Base-by-base conservation (phyloP, 495 filamentous ascomycete genomes). In the Symbiotaphrina buchneri region DNA sequence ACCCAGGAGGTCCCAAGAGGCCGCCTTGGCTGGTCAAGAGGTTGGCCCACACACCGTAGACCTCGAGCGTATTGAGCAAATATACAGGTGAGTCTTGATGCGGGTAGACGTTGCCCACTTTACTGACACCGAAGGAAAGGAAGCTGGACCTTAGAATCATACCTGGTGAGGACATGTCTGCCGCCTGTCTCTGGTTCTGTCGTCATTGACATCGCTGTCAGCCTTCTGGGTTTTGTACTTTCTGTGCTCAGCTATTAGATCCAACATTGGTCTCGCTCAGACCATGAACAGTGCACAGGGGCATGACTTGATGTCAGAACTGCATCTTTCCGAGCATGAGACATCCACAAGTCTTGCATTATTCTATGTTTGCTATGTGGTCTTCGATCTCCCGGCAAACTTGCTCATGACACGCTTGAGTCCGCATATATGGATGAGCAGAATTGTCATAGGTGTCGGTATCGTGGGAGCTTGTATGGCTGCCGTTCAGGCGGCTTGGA, bases 211-310 rank as follows among this genome's bases (percentile, higher is more conserved):
- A 40, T 24, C 13, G 14, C 15, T 32, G 15, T 28, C 31, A 64
- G 79, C 83, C 22, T 83, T 93, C 49, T 92, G 82, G 82, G 52
- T 73, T n/a, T 60, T 93, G 5, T 93, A 93, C 52, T 91, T 93
- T 48, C 61, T 92, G 35, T 80, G 76, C 59, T 87, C 84, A 1
- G 80, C 81, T 32, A 81, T 91, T 45, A 72, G 81, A 27, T 84
- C 78, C 39, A 91, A 90, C 58, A 74, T 92, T 39, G 78, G 78
- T 13, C 63, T 92, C 39, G 76, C 83, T 18, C 77, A 91, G 48
- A 91, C 84, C 2, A 91, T 91, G 81, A 90, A 91, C 47, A 42
- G 52, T 18, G 48, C 56, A 13, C 47, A 60, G 13, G 56, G 61
- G 8, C 77, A 92, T 43, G 69, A 82, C 43, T 61, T 92, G 8